phyloP scores from a whole-genome alignment of 495 filamentous ascomycete genomes.

The Aspergillus homomorphus region DNA sequence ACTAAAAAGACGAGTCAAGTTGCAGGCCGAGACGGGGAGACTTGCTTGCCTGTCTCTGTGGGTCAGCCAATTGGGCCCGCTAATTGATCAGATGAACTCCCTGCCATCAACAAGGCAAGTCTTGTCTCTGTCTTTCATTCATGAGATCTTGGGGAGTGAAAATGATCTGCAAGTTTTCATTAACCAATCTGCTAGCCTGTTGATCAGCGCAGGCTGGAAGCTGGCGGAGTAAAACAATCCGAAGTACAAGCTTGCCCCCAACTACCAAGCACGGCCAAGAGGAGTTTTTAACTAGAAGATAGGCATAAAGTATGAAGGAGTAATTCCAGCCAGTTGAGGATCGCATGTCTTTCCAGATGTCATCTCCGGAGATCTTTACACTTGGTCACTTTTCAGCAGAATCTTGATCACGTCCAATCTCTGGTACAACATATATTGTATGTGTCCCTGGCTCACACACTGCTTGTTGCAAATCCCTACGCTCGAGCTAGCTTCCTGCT shows the following conservation, averaged over 20 bases:
- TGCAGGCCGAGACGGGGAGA: not conserved
- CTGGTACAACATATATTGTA: no score
- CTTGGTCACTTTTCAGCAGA: no score
- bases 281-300: no score
- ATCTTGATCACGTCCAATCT: slow-evolving; percentile 4
- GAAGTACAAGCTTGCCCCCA: not conserved
- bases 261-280: not conserved
- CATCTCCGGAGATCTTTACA: no score
- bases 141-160: not conserved
- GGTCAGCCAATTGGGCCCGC: not conserved
- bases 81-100: not conserved
- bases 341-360: no score
- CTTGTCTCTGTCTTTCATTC: not conserved
- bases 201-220: no score
- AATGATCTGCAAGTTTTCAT: not conserved
- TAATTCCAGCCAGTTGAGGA: no score
- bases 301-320: no score
- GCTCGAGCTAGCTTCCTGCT: no score
- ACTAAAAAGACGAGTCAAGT: not conserved
- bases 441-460: no score
- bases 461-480: no score
- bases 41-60: not conserved
- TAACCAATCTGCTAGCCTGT: not conserved
- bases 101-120: not conserved
- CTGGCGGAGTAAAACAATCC: not conserved